phyloP scores from a whole-genome alignment of 2,329 filamentous ascomycete species.

The Epichloe uncinata region DNA sequence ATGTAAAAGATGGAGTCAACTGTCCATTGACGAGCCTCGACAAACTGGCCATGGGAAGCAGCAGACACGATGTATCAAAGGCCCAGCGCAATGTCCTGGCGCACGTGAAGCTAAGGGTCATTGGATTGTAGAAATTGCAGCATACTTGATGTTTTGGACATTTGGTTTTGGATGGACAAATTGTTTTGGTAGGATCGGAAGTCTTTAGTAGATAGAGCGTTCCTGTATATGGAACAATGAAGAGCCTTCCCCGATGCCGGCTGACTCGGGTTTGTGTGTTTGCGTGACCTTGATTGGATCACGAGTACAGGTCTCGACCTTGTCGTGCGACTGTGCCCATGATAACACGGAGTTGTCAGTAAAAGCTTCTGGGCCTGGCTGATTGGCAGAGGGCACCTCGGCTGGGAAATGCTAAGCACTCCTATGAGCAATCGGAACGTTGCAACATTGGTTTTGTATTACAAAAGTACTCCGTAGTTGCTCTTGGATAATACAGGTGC shows the following conservation, averaged over 20 bases:
- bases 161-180: constrained; percentile 14
- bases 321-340: too few relatives aligned
- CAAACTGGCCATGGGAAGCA: not conserved
- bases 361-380: rapidly evolving
- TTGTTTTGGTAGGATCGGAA: constrained; percentile 22
- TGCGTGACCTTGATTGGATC: not conserved
- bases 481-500: too few relatives aligned
- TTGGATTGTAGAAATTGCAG: constrained; percentile 14
- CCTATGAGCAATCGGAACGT: too few relatives aligned
- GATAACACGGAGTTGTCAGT: too few relatives aligned
- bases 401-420: too few relatives aligned
- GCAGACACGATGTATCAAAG: not conserved
- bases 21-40: constrained; percentile 6
- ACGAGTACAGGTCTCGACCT: not conserved
- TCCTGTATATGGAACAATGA: constrained; percentile 28
- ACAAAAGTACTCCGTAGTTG: too few relatives aligned
- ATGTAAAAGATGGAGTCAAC: not conserved
- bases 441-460: too few relatives aligned
- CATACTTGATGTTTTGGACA: constrained; percentile 4
- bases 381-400: too few relatives aligned
- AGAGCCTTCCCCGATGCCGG: constrained; percentile 13
- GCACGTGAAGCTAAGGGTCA: constrained; percentile 13
- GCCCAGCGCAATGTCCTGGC: constrained; percentile 7
- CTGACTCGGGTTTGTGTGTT: not conserved
- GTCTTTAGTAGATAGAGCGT: constrained; percentile 29